Percentiles rank a stretch among this genome's conserved stretches.
These are phyloP conservation scores for Aspergillus sparsus DNA, from an alignment of 495 filamentous ascomycete species.

Conservation along the genomic window DNA sequence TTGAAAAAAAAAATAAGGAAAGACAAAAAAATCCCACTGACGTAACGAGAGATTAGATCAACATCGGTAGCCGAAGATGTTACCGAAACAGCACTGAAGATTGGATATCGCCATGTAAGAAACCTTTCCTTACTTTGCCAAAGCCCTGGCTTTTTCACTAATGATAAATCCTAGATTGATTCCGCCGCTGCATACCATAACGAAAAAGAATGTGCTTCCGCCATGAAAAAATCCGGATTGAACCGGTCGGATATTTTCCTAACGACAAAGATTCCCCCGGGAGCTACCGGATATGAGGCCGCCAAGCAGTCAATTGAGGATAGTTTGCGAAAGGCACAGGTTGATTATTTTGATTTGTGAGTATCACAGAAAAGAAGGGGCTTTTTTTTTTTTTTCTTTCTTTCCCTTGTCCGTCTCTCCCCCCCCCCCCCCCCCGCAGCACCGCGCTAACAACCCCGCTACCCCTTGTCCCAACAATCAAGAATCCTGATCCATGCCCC, in stretches of 20 bases:
- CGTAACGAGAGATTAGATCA: not conserved
- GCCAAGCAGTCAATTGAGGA: slow-evolving; percentile 52
- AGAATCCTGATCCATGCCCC: slow-evolving; percentile 58
- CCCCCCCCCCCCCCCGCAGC: too few relatives aligned
- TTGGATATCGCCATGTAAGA: slow-evolving; percentile 2
- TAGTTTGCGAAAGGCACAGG: slow-evolving; percentile 43
- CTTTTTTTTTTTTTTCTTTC: not conserved
- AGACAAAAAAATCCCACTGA: too few relatives aligned
- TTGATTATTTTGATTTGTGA: slow-evolving; percentile 60
- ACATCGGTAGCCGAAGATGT: not conserved
- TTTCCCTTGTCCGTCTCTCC: not conserved
- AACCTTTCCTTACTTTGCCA: too few relatives aligned
- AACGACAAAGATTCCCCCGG: slow-evolving; percentile 55
- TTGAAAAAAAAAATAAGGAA: too few relatives aligned
- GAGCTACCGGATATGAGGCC: slow-evolving; percentile 49
- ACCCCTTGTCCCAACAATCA: slow-evolving; percentile 10
- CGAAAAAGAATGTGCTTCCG: slow-evolving; percentile 50
- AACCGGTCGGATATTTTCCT: slow-evolving; percentile 56
- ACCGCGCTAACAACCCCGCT: not conserved
- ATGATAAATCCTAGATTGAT: slow-evolving; percentile 40
- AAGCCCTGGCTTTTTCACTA: too few relatives aligned
- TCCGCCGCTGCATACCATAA: slow-evolving; percentile 57
- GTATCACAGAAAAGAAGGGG: not conserved
- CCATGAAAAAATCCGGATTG: slow-evolving; percentile 47
- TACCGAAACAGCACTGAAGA: not conserved